Evolutionary conservation across 1,139 yeast genomes (phyloP).

Genomic region (Lizanozyma gosingica): DNA sequence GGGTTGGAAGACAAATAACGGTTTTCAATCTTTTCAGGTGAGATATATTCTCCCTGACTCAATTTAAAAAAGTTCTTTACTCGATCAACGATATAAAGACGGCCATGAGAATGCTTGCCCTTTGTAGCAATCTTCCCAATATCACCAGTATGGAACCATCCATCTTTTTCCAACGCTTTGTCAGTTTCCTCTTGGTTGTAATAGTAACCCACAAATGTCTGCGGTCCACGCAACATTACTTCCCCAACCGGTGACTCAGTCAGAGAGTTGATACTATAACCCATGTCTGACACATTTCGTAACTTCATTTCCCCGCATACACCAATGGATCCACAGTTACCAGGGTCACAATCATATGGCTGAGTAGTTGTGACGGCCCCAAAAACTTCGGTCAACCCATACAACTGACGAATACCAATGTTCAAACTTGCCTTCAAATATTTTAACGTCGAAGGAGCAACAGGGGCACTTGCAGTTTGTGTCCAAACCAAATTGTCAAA

Average conservation of each 20-base stretch:
- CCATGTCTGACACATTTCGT: constrained; percentile 32
- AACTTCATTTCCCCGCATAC: constrained; percentile 27
- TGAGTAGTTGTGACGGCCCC: constrained; percentile 30
- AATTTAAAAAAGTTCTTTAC: constrained; percentile 23
- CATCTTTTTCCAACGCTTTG: constrained; percentile 14
- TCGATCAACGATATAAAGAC: constrained; percentile 16
- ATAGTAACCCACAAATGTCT: constrained; percentile 28
- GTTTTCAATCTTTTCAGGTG: constrained; percentile 36
- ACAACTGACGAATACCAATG: constrained; percentile 34
- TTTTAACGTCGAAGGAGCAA: constrained; percentile 30
- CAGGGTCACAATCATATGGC: constrained; percentile 27
- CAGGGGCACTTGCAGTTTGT: constrained; percentile 37
- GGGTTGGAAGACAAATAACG: constrained; percentile 26
- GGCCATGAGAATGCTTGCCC: constrained; percentile 28
- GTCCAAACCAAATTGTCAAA: constrained; percentile 20
- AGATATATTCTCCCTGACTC: constrained; percentile 36
- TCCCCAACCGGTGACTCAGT: constrained; percentile 35
- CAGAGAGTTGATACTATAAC: constrained; percentile 18
- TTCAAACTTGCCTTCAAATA: constrained; percentile 32
- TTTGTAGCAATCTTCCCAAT: constrained; percentile 15
- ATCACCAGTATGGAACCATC: constrained; percentile 21
- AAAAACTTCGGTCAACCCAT: constrained; percentile 39
- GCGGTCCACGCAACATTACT: constrained; percentile 31
- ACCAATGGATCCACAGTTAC: constrained; percentile 31
- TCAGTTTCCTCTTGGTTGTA: constrained; percentile 23